These are phyloP conservation scores for Macrolepiota fuliginosa DNA, from an alignment of 768 basidiomycete species.

Conservation along the genomic window DNA sequence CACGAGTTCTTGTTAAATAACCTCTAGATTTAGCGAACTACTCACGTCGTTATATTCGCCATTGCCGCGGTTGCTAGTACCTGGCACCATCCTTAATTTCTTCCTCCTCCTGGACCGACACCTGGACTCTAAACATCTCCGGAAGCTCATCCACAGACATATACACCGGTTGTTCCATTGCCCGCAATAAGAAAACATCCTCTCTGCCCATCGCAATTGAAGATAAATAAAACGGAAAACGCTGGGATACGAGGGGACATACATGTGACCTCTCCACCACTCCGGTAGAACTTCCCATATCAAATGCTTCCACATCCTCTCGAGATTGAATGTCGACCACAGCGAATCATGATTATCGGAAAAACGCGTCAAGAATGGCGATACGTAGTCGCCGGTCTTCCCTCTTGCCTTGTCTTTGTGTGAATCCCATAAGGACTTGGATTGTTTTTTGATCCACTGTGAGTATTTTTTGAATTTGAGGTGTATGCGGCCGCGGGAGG, in stretches of 20 bases:
- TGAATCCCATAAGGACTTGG: not conserved
- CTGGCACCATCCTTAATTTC: not conserved
- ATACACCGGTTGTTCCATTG: constrained; percentile 7
- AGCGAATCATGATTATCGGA: not conserved
- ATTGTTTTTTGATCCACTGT: constrained; percentile 1
- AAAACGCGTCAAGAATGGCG: constrained; percentile 7
- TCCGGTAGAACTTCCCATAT: constrained; percentile 3
- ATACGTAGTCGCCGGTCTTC: not conserved
- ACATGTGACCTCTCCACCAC: not conserved
- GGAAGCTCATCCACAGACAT: constrained; percentile 2
- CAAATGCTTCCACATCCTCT: not conserved
- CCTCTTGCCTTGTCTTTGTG: not conserved
- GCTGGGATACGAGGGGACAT: not conserved
- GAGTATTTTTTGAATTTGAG: constrained; percentile 9
- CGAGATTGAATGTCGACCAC: not conserved
- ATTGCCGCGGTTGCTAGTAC: not conserved
- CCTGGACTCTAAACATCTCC: not conserved
- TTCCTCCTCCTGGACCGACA: not conserved
- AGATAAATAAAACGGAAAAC: not conserved
- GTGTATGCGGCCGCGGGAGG: not conserved
- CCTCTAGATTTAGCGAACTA: not conserved
- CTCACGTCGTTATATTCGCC: not conserved
- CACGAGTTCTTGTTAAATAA: not conserved
- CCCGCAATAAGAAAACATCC: constrained; percentile 7
- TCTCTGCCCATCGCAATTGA: not conserved